Base-by-base conservation (phyloP, 2,329 filamentous ascomycete species). In the Mycosphaerelloides madeirae region DNA sequence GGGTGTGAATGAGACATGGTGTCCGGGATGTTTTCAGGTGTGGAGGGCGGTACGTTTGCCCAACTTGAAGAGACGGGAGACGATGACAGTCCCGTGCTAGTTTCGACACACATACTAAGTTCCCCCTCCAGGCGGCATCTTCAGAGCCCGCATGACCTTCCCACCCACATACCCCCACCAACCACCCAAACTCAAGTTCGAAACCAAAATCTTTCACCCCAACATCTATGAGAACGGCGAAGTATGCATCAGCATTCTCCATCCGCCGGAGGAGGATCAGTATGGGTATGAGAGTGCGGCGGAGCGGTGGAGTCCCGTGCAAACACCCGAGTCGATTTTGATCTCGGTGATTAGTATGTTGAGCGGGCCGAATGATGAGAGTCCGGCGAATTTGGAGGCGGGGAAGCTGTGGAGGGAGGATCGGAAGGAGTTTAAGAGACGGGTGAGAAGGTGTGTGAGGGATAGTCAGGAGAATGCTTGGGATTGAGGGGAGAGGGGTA, bases 181-280 rank as follows among this genome's bases (percentile, higher is more conserved):
- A 66, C 93, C 93, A 29, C 93, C 93, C 0, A 87, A 84, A 61
- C 84, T 97, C 72, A 87, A 84, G 56, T 97, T 97, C 69, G 80
- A 89, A 61, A 76, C 77, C 0, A 87, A 90, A 1, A 81, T 96
- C 49, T 97, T 93, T 76, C 91, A 97, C 68, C 91, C 91, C 1
- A 97, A 97, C 32, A 80, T 98, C 64, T 97, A 96, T 71, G 73
- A 80, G 6, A 81, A 80, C 62, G 93, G 93, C 60, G 81, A 84
- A 54, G 87, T 98, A 46, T 98, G 93, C 76, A 97, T 98, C 66
- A 94, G 87, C 33, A 98, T 98, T 70, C 77, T 98, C 32, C 93
- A 98, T 67, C 87, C 91, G 11, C 91, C 93, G 3, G 90, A 87
- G 70, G 90, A 96, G 62, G 93, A 98, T 64, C 83, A 87, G 63